Percentiles rank a stretch among this genome's conserved stretches.
Evolutionary conservation across 805 yeast species (phyloP).

Genomic region (Hanseniaspora hatyaiensis): DNA sequence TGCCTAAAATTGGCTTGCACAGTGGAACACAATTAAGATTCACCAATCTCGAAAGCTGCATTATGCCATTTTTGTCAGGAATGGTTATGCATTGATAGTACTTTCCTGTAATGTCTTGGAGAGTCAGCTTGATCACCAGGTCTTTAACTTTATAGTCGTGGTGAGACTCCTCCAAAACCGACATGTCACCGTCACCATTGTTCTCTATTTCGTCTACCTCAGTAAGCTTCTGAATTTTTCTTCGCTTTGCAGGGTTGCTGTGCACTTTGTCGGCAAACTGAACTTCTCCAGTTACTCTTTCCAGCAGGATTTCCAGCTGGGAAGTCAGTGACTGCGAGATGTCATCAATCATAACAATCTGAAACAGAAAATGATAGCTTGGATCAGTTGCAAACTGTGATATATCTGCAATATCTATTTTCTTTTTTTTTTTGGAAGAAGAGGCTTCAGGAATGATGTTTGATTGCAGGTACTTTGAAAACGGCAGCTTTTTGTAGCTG

Average conservation of each 20-base stretch:
- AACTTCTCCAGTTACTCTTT: constrained; percentile 44
- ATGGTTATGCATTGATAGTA: constrained; percentile 46
- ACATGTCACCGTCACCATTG: constrained; percentile 4
- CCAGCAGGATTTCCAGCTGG: constrained; percentile 46
- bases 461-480: not conserved
- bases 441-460: not conserved
- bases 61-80: constrained; percentile 3
- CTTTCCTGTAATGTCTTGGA: constrained; percentile 44
- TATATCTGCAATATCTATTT: constrained; percentile 16
- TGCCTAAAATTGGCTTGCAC: constrained; percentile 40
- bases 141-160: constrained; percentile 13
- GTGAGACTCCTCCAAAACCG: too few relatives aligned
- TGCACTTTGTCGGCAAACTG: constrained; percentile 37
- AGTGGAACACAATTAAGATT: not conserved
- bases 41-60: not conserved
- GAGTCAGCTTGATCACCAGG: constrained; percentile 40
- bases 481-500: not conserved
- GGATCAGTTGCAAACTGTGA: constrained; percentile 17
- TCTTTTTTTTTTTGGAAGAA: constrained; percentile 15
- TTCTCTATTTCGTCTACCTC: constrained; percentile 32
- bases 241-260: constrained; percentile 17
- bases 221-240: constrained; percentile 40
- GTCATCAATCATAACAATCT: constrained; percentile 46
- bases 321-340: constrained; percentile 39
- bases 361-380: constrained; percentile 34